A percentile compares a stretch with the other conserved stretches of the same genome.
Evolutionary conservation across 768 basidiomycete species (phyloP).

Genomic region (Leucocoprinus birnbaumii): DNA sequence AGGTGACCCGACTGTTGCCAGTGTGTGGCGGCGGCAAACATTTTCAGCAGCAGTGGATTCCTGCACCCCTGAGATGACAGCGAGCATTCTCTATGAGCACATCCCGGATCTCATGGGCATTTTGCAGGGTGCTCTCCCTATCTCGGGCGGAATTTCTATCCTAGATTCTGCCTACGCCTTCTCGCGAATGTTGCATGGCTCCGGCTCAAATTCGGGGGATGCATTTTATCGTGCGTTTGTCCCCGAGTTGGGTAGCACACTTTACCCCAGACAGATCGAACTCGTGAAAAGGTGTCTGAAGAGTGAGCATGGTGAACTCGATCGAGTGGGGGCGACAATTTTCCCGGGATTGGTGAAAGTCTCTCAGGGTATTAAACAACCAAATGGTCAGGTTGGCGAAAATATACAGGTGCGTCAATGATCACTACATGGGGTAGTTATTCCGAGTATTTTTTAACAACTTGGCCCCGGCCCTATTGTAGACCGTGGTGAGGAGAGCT

Average conservation of each 20-base stretch:
- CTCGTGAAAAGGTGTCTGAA: slow-evolving; percentile 79
- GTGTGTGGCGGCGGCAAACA: slow-evolving; percentile 88
- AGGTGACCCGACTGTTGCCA: slow-evolving; percentile 88
- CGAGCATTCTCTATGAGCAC: slow-evolving; percentile 66
- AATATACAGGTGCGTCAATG: slow-evolving; percentile 42
- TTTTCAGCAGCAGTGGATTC: slow-evolving; percentile 83
- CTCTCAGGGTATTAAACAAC: slow-evolving; percentile 35
- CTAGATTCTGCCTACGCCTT: slow-evolving; percentile 76
- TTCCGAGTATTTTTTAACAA: slow-evolving; percentile 9
- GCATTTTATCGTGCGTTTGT: slow-evolving; percentile 87
- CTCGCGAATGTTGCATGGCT: slow-evolving; percentile 83
- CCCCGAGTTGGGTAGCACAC: slow-evolving; percentile 71
- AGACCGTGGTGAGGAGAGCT: slow-evolving; percentile 76
- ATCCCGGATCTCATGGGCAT: slow-evolving; percentile 61
- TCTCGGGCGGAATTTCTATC: slow-evolving; percentile 49
- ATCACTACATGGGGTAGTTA: background rate
- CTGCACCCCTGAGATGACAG: slow-evolving; percentile 68
- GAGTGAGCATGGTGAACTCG: slow-evolving; percentile 70
- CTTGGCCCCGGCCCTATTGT: slow-evolving; percentile 5
- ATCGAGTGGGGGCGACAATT: slow-evolving; percentile 79
- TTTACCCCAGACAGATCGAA: slow-evolving; percentile 81
- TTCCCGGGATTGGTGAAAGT: slow-evolving; percentile 90
- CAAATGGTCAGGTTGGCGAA: slow-evolving; percentile 37
- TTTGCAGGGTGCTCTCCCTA: slow-evolving; percentile 42
- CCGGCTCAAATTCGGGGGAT: slow-evolving; percentile 57